Base-by-base conservation (phyloP, 805 yeast species). In the Pichia heedii region DNA sequence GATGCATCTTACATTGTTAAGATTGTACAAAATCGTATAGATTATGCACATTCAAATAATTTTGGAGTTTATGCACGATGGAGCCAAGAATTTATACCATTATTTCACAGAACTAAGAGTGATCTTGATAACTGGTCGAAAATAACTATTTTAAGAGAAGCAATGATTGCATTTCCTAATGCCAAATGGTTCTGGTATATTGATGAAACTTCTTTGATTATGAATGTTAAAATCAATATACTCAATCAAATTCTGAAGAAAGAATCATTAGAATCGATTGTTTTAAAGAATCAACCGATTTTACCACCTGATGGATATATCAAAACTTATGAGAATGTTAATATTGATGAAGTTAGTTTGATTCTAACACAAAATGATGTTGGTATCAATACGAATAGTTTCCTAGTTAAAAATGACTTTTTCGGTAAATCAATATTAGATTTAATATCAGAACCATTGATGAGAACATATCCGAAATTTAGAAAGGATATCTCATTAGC, bases 121-220 rank as follows among this genome's bases (percentile, higher is more conserved):
- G 62, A 77, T 50, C 27, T 40, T 4, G 66, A 66, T 44, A 64
- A 69, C 24, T 84, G 95, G 93, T 73, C 77, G 27, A 76, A 80
- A 50, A 55, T 81, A 24, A 73, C 75, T 44, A 60, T 80, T 34
- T 60, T 86, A 58, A 73, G 94, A 48, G 93, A 89, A 36, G 97
- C 97, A n/a, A 79, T 90, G 81, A 77, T 76, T 60, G 93, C 95
- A 0, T 88, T 88, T 68, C 97, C 97, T 1, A 69, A 80, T 39
- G 84, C 96, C n/a, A 78, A 85, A 59, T 83, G 86, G 70, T 81
- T 89, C 56, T 85, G 97, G 93, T 89, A 79, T 56, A 58, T 93
- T 36, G 96, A 86, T 59, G 76, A 84, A 51, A 78, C 81, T 54
- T 78, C 90, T 0, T 63, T 87, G 41, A 79, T 90, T 45, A 82